Base-by-base conservation (phyloP, 1,284 basidiomycete species). In the Rhodofomes roseus region DNA sequence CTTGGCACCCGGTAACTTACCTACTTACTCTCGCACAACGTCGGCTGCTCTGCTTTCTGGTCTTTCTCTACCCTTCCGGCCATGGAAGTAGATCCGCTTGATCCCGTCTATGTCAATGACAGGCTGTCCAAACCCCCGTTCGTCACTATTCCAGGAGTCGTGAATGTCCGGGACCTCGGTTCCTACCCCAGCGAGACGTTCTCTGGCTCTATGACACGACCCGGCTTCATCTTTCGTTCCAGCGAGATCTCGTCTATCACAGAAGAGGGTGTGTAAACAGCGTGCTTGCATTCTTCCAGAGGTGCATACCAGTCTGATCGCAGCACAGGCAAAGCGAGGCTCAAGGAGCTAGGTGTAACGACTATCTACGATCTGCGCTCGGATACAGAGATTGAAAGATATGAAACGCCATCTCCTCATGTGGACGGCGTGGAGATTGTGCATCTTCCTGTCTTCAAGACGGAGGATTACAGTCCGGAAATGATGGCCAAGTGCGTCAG, bases 401-500 rank as follows among this genome's bases (percentile, higher is more conserved):
- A 89, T 72, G 78, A 82, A 58, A 74, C 82, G 4, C 86, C 86
- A 23, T 74, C 81, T 59, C 90, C 89, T 39, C 63, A 72, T 14
- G 84, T 92, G 56, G 79, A 84, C 36, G 86, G 82, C 8, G 77
- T 90, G 22, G 77, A 84, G 51, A 71, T 91, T 58, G 50, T 84
- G 20, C 83, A 79, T 59, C 73, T 77, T 18, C 89, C 90, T 1
- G 87, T 91, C 39, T 92, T 92, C 68, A 76, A 81, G 66, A 83
- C 74, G 44, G 86, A 86, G 66, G 90, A 92, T 69, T 92, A 92
- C 70, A 90, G 87, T 66, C 89, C 90, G 27, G 87, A 91, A 72
- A 84, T 81, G 73, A 89, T 91, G 83, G 86, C 90, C 64, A 87
- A 84, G 89, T 91, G 75, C 74, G 87, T 85, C 72, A 74, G 74